phyloP scores from a whole-genome alignment of 1,284 basidiomycete species.

The Phellinidium pouzarii region DNA sequence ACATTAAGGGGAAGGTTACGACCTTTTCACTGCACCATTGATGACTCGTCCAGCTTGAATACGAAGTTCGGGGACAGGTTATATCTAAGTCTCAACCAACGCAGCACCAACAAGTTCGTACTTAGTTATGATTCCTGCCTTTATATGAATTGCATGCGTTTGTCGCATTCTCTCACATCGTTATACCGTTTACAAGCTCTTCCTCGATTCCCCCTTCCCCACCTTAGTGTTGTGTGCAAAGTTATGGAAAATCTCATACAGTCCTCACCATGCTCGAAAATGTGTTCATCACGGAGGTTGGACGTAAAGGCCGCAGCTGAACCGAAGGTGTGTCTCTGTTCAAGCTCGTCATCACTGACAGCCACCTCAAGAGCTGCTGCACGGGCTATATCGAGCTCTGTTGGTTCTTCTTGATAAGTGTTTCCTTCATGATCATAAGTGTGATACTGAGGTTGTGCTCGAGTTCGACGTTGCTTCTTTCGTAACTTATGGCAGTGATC shows the following conservation, averaged over 20 bases:
- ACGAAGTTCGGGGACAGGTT: conserved; percentile 28
- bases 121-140: conserved; percentile 21
- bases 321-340: conserved; percentile 54
- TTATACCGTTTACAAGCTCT: not conserved
- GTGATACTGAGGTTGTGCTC: too few species aligned
- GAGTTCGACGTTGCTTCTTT: too few species aligned
- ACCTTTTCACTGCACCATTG: conserved; percentile 29
- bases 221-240: conserved; percentile 55
- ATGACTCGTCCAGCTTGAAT: conserved; percentile 29
- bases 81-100: not conserved
- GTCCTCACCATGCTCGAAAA: conserved; percentile 59
- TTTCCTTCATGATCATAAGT: too few species aligned
- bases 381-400: too few species aligned
- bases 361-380: too few species aligned
- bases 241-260: conserved; percentile 67
- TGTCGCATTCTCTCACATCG: not conserved
- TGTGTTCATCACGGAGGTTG: conserved; percentile 51
- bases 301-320: conserved; percentile 43
- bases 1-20: conserved; percentile 24
- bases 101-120: conserved; percentile 16
- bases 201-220: conserved; percentile 53
- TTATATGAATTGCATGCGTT: conserved; percentile 29
- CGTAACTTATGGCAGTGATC: too few species aligned
- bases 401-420: too few species aligned
- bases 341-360: too few species aligned